phyloP scores from a whole-genome alignment of 257 asterid genomes.

The Solanum bulbocastanum region DNA sequence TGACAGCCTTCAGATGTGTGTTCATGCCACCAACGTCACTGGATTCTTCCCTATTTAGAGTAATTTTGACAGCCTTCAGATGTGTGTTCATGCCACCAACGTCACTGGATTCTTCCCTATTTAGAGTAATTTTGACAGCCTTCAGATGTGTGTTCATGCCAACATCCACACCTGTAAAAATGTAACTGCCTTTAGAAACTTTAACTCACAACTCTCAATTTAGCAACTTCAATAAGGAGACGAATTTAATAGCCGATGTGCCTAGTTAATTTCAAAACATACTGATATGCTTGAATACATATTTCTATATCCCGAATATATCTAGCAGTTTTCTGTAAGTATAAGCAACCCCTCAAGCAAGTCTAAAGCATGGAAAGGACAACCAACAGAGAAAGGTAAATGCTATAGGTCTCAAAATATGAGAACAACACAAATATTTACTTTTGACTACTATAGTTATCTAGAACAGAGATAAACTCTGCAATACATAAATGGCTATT shows the following conservation, averaged over 20 bases:
- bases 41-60: conserved; percentile 79
- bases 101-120: conserved; percentile 71
- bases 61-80: conserved; percentile 73
- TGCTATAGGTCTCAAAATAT: not conserved
- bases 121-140: conserved; percentile 64
- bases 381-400: not conserved
- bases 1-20: conserved; percentile 77
- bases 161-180: conserved; percentile 63
- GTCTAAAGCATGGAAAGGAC: not conserved
- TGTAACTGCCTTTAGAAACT: not conserved
- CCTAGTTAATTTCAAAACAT: not conserved
- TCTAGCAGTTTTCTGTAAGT: not conserved
- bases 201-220: not conserved
- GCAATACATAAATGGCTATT: not conserved
- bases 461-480: not conserved
- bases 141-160: conserved; percentile 84
- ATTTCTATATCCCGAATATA: not conserved
- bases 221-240: not conserved
- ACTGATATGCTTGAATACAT: not conserved
- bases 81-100: conserved; percentile 81
- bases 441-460: not conserved
- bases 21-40: conserved; percentile 59
- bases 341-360: not conserved
- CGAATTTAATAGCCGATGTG: not conserved
- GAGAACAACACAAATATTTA: not conserved